Conservation (phyloP, 192 early-diverging fungal genomes). For the Entomortierella beljakovae region DNA sequence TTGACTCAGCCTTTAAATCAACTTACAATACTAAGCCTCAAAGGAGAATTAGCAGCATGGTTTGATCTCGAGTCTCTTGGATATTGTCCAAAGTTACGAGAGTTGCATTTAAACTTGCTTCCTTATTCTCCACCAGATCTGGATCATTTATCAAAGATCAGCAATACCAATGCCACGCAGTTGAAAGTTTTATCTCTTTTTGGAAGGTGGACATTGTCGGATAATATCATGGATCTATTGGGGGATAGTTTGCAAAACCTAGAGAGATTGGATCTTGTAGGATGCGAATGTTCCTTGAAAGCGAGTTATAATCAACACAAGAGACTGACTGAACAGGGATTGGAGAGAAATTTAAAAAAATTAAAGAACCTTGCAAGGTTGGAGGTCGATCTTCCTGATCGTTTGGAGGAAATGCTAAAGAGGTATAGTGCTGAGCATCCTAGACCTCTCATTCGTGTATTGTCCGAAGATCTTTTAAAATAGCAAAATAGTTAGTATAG, state of each 20-base stretch:
- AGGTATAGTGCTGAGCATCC: too few relatives aligned
- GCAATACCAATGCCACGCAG: neutral
- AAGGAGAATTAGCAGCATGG: slow-evolving; percentile 33
- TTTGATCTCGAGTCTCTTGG: slow-evolving; percentile 35
- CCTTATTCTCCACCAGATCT: slow-evolving; percentile 31
- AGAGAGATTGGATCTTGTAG: slow-evolving; percentile 1
- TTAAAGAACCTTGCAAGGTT: too few relatives aligned
- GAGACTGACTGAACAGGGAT: neutral
- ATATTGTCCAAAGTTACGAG: slow-evolving; percentile 20
- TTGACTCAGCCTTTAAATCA: slow-evolving; percentile 30
- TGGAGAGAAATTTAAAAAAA: too few relatives aligned
- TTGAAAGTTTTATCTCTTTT: slow-evolving; percentile 12
- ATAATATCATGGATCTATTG: slow-evolving; percentile 2
- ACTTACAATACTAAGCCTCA: slow-evolving; percentile 10
- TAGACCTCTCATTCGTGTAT: too few relatives aligned
- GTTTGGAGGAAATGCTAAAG: too few relatives aligned
- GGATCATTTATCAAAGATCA: slow-evolving; percentile 18
- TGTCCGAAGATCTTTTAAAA: too few relatives aligned
- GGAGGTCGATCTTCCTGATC: too few relatives aligned
- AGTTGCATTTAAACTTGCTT: slow-evolving; percentile 28
- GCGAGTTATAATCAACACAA: neutral
- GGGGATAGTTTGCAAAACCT: neutral
- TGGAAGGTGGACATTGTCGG: slow-evolving; percentile 30
- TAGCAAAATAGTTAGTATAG: too few relatives aligned
- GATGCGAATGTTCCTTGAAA: slow-evolving; percentile 24